phyloP scores from a whole-genome alignment of 2,329 filamentous ascomycete genomes.

The Rugonectria rugulosa region DNA sequence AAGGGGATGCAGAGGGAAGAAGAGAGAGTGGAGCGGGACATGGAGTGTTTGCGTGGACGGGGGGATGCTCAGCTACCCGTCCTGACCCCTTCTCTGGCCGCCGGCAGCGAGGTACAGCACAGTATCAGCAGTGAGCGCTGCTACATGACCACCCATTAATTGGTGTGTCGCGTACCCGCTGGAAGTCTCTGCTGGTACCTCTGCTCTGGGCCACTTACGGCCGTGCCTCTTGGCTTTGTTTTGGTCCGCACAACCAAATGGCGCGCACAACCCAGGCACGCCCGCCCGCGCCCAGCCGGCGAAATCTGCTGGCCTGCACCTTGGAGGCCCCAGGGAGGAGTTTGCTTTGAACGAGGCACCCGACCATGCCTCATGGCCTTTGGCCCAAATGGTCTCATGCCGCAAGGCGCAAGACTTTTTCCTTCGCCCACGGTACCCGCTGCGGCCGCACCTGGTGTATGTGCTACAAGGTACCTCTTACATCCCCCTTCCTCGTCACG shows the following conservation, averaged over 20 bases:
- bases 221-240: slow-evolving; percentile 38
- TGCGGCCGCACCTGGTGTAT: slow-evolving; percentile 37
- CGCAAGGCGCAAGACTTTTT: slow-evolving; percentile 24
- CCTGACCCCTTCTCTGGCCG: slow-evolving; percentile 39
- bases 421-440: slow-evolving; percentile 37
- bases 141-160: slow-evolving; percentile 44
- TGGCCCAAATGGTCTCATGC: slow-evolving; percentile 11
- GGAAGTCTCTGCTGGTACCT: slow-evolving; percentile 46
- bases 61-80: slow-evolving; percentile 43
- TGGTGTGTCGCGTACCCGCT: slow-evolving; percentile 49
- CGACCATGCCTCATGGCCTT: slow-evolving; percentile 21
- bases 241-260: slow-evolving; percentile 37
- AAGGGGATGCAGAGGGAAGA: slow-evolving; percentile 31
- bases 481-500: slow-evolving; percentile 20
- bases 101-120: slow-evolving; percentile 44
- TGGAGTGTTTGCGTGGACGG: slow-evolving; percentile 34
- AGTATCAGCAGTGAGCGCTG: slow-evolving; percentile 45
- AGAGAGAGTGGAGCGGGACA: slow-evolving; percentile 41
- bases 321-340: slow-evolving; percentile 10
- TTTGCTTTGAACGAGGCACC: neutral
- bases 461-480: slow-evolving; percentile 32
- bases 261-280: slow-evolving; percentile 34
- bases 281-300: slow-evolving; percentile 36
- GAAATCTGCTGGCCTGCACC: slow-evolving; percentile 33
- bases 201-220: slow-evolving; percentile 36